phyloP scores from a whole-genome alignment of 305 asterid species.

The Rubia balearica region DNA sequence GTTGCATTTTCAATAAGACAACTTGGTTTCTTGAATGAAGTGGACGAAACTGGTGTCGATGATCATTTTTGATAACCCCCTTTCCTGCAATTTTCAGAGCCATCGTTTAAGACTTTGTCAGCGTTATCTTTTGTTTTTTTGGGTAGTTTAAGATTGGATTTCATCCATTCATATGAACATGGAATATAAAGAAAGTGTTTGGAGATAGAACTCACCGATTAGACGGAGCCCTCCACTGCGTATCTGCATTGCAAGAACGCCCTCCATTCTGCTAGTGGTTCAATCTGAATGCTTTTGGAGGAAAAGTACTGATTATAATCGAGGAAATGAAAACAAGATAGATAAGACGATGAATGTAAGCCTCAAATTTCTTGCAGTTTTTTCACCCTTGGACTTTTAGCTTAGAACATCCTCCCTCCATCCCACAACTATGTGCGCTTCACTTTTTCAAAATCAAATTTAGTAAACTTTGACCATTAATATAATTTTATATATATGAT shows the following conservation, averaged over 20 bases:
- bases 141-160: background rate
- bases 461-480: too few relatives aligned
- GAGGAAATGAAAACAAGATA: background rate
- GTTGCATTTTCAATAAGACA: conserved; percentile 7
- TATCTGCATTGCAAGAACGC: conserved; percentile 9
- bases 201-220: conserved; percentile 5
- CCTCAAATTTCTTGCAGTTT: conserved; percentile 7
- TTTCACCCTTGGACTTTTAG: background rate
- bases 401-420: too few relatives aligned
- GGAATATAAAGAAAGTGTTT: background rate
- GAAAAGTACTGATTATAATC: background rate
- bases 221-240: background rate
- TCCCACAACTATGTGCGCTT: too few relatives aligned
- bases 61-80: background rate
- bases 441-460: too few relatives aligned
- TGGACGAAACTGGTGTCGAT: background rate
- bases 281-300: background rate
- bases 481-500: too few relatives aligned
- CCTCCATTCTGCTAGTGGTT: conserved; percentile 7
- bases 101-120: too few relatives aligned
- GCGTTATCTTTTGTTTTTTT: too few relatives aligned
- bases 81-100: conserved; percentile 11
- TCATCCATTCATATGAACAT: background rate
- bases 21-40: conserved; percentile 2
- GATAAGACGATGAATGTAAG: conserved; percentile 6